Evolutionary conservation across 371 early-diverging fungal genomes (phyloP).

Genomic region (Mortierella polycephala): DNA sequence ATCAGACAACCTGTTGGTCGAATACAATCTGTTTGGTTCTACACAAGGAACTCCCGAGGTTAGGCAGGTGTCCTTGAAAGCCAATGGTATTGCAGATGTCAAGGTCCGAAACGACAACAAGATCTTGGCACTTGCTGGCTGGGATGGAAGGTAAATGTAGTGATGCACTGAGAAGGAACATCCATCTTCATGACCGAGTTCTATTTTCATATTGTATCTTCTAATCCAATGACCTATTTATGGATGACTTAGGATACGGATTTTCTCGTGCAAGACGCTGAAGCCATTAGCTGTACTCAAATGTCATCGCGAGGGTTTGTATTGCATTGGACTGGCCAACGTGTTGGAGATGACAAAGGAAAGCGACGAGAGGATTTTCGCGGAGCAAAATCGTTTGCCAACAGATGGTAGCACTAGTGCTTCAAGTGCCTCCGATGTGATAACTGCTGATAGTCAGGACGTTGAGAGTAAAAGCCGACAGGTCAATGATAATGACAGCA

Average conservation of each 20-base stretch:
- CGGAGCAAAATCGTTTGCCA: neutral
- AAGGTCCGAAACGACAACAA: conserved; percentile 35
- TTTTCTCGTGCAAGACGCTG: conserved; percentile 38
- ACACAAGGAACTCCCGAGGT: conserved; percentile 35
- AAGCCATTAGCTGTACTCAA: conserved; percentile 51
- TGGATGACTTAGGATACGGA: conserved; percentile 31
- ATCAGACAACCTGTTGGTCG: conserved; percentile 35
- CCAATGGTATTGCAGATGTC: conserved; percentile 35
- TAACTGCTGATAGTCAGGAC: neutral
- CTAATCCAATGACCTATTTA: neutral
- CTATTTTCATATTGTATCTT: neutral
- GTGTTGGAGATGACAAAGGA: conserved; percentile 13
- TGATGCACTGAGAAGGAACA: neutral
- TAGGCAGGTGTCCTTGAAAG: conserved; percentile 14
- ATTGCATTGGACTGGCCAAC: conserved; percentile 15
- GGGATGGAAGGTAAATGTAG: conserved; percentile 51
- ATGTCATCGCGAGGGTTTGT: conserved; percentile 41
- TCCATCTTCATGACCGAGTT: neutral
- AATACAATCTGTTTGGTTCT: conserved; percentile 16
- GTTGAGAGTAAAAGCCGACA: neutral
- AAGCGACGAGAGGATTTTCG: neutral
- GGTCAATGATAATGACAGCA: conserved; percentile 7
- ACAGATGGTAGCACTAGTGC: neutral
- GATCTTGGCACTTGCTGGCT: conserved; percentile 44
- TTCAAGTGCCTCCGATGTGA: neutral